A percentile compares a stretch with the other conserved stretches of the same genome.
Evolutionary conservation across 2,329 filamentous ascomycete species (phyloP).

Genomic region (Epichloe sylvatica): DNA sequence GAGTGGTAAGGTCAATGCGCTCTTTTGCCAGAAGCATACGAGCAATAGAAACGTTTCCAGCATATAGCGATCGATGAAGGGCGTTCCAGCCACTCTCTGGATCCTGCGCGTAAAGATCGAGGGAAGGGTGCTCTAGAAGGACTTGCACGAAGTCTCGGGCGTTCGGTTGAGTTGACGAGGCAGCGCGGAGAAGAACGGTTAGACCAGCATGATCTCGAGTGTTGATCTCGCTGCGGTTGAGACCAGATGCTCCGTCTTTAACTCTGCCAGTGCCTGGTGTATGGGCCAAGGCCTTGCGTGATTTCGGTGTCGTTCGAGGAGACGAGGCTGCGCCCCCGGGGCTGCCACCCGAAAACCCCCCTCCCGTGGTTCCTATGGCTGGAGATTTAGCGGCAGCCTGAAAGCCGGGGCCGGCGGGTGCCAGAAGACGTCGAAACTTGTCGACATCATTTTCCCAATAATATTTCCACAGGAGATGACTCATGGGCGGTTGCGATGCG

Average conservation of each 20-base stretch:
- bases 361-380: slow-evolving; percentile 23
- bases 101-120: slow-evolving; percentile 81
- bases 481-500: slow-evolving; percentile 50
- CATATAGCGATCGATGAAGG: slow-evolving; percentile 78
- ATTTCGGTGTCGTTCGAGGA: slow-evolving; percentile 34
- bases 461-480: slow-evolving; percentile 89
- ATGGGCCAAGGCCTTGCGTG: slow-evolving; percentile 38
- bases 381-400: slow-evolving; percentile 42
- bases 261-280: slow-evolving; percentile 27
- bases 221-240: slow-evolving; percentile 60
- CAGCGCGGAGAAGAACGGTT: slow-evolving; percentile 72
- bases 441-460: slow-evolving; percentile 98
- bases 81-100: slow-evolving; percentile 92
- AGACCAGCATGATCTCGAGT: slow-evolving; percentile 68
- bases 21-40: slow-evolving; percentile 70
- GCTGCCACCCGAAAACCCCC: slow-evolving; percentile 22
- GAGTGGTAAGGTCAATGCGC: slow-evolving; percentile 46
- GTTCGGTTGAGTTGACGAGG: slow-evolving; percentile 56
- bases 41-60: slow-evolving; percentile 77
- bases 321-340: slow-evolving; percentile 32
- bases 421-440: slow-evolving; percentile 78
- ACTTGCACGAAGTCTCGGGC: slow-evolving; percentile 64
- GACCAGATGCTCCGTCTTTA: slow-evolving; percentile 29
- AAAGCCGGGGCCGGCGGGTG: slow-evolving; percentile 48
- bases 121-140: slow-evolving; percentile 65